Base-by-base conservation (phyloP, 345 rosid genomes). In the Erodium maritimum region DNA sequence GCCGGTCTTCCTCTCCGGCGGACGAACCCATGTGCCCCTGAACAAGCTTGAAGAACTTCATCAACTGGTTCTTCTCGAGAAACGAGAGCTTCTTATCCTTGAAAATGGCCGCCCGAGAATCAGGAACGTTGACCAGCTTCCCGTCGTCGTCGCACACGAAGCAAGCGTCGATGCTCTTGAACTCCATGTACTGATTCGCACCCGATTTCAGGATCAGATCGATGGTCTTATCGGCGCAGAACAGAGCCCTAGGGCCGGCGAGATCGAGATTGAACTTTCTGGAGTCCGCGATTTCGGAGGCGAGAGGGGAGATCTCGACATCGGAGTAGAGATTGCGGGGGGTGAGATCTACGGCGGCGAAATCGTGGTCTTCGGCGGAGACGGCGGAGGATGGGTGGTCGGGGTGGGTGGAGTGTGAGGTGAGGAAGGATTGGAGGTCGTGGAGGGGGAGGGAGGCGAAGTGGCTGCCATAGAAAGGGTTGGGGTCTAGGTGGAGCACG, bases 401-500 rank as follows among this genome's bases (percentile, higher is more conserved):
- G 18, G 72, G 66, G 51, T 80, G 23, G 20, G 67, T n/a, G 22
- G 83, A 73, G 67, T 65, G 73, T 22, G 82, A 73, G 23, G 59
- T 65, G 57, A 93, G 83, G 75, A 93, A 89, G 42, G 83, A 61
- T 57, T 86, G 64, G 57, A 89, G 81, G 37, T 83, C 86, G 42
- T 83, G 64, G 24, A 80, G 70, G 22, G 81, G 50, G 61, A 87
- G 86, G n/a, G 95, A 85, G 42, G 96, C 68, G 73, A 74, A 87
- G 65, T 83, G 91, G 59, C 89, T 82, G 56, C 96, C 99, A 54
- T 88, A 91, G 71, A 86, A 89, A 21, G 87, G 88, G 63, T 85
- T 83, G 33, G 88, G 89, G 55, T 86, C 95, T 11, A 93, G 81
- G 71, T 93, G 99, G 60, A 93, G 95, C 55, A 89, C 89, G 2